phyloP scores from a whole-genome alignment of 257 asterid genomes.

The Petrea volubilis region DNA sequence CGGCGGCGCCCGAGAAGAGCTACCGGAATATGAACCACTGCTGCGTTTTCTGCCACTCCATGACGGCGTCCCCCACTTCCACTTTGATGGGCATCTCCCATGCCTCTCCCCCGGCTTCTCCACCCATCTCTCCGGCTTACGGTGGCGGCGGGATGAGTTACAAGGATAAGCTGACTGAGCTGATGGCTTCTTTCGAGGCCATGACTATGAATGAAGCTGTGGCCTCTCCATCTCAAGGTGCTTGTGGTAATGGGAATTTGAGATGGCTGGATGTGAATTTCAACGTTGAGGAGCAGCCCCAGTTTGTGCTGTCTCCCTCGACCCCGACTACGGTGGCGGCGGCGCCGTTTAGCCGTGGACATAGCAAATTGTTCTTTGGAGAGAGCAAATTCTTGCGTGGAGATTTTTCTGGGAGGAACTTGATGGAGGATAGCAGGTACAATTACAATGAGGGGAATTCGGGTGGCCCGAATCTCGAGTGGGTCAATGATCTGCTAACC shows the following conservation, averaged over 20 bases:
- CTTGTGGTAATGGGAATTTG: slow-evolving; percentile 2
- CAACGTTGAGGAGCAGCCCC: slow-evolving; percentile 47
- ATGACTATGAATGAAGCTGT: slow-evolving; percentile 39
- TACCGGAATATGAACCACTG: slow-evolving; percentile 38
- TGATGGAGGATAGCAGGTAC: slow-evolving; percentile 47
- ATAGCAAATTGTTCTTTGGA: slow-evolving; percentile 12
- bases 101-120: slow-evolving; percentile 54
- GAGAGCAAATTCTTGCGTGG: slow-evolving; percentile 31
- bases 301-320: slow-evolving; percentile 70
- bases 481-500: slow-evolving; percentile 97
- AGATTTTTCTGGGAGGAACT: slow-evolving; percentile 39
- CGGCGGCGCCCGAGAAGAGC: slow-evolving; percentile 20
- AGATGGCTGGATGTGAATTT: slow-evolving; percentile 60
- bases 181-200: slow-evolving; percentile 67
- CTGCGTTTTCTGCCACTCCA: slow-evolving; percentile 61
- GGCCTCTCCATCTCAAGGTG: not conserved
- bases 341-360: slow-evolving; percentile 19
- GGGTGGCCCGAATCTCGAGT: slow-evolving; percentile 84
- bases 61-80: slow-evolving; percentile 65
- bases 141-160: slow-evolving; percentile 32
- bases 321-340: slow-evolving; percentile 24
- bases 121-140: slow-evolving; percentile 52
- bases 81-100: slow-evolving; percentile 59
- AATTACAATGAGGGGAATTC: slow-evolving; percentile 30
- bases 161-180: slow-evolving; percentile 53